phyloP scores from a whole-genome alignment of 164 flowering plant genomes.

The Amborella trichopoda region DNA sequence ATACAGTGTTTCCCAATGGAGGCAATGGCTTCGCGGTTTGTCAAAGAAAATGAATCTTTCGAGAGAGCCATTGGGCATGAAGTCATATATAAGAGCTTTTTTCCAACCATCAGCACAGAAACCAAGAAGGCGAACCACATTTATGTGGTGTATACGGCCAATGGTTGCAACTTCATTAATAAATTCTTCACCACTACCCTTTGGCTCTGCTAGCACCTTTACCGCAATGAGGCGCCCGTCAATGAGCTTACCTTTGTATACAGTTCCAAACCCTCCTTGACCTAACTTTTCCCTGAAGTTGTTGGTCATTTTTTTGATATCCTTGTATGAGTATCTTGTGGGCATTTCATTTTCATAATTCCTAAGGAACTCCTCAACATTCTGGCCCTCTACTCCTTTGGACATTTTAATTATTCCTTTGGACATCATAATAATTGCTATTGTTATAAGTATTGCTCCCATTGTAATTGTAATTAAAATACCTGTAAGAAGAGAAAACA shows the following conservation, averaged over 20 bases:
- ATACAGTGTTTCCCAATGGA: conserved; percentile 2
- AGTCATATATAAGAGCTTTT: conserved; percentile 7
- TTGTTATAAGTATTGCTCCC: too few relatives aligned
- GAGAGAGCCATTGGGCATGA: conserved; percentile 7
- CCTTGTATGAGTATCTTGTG: conserved; percentile 20
- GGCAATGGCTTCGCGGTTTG: background rate
- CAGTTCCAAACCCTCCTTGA: conserved; percentile 36
- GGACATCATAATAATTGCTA: too few relatives aligned
- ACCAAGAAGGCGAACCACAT: conserved; percentile 6
- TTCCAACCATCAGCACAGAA: conserved; percentile 2
- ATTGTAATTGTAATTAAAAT: too few relatives aligned
- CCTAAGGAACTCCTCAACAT: too few relatives aligned
- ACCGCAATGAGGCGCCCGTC: conserved; percentile 27
- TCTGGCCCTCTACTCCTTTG: too few relatives aligned
- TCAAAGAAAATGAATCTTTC: conserved; percentile 4
- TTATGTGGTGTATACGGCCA: conserved; percentile 6
- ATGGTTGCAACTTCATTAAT: conserved; percentile 7
- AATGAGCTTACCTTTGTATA: conserved; percentile 28
- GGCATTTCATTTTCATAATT: too few relatives aligned
- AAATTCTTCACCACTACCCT: conserved; percentile 4
- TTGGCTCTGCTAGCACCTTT: conserved; percentile 19
- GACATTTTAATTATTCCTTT: too few relatives aligned
- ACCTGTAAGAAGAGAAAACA: too few relatives aligned
- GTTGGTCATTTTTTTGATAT: conserved; percentile 26
- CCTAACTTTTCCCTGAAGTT: conserved; percentile 26